phyloP scores from a whole-genome alignment of 768 basidiomycete species.

The Pisolithus microcarpus region DNA sequence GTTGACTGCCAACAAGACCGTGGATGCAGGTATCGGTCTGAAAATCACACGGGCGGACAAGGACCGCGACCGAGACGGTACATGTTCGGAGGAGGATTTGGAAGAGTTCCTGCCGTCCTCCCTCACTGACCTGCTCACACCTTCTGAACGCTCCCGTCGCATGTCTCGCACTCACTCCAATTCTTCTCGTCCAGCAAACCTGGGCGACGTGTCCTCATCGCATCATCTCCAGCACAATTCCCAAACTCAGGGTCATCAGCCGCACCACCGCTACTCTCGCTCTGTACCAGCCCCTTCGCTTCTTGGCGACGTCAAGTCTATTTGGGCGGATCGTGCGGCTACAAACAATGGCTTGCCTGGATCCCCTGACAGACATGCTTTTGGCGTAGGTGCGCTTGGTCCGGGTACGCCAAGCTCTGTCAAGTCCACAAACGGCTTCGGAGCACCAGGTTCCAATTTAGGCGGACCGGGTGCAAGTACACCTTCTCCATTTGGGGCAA shows the following conservation, averaged over 20 bases:
- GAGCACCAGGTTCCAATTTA: conserved; percentile 11
- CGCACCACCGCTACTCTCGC: conserved; percentile 66
- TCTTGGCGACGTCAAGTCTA: conserved; percentile 67
- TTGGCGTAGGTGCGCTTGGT: conserved; percentile 21
- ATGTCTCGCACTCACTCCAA: conserved; percentile 70
- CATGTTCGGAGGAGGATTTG: conserved; percentile 54
- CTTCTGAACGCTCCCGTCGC: conserved; percentile 75
- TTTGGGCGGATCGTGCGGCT: conserved; percentile 63
- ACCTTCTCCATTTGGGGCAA: conserved; percentile 11
- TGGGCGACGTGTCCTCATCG: conserved; percentile 16
- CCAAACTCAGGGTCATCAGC: conserved; percentile 17
- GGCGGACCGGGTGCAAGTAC: conserved; percentile 8
- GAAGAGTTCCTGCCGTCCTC: conserved; percentile 89
- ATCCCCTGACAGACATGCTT: conserved; percentile 28
- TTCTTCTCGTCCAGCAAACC: conserved; percentile 18
- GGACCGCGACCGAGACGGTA: conserved; percentile 42
- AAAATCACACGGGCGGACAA: conserved; percentile 23
- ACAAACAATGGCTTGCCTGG: conserved; percentile 27
- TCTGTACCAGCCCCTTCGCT: conserved; percentile 76
- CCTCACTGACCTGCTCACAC: conserved; percentile 82
- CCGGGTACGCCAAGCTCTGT: conserved; percentile 48
- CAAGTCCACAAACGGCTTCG: conserved; percentile 37
- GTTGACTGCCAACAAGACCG: conserved; percentile 2
- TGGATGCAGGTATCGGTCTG: conserved; percentile 11
- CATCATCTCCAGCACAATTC: conserved; percentile 9